phyloP scores from a whole-genome alignment of 2,329 filamentous ascomycete genomes.

The Passalora sequoiae region DNA sequence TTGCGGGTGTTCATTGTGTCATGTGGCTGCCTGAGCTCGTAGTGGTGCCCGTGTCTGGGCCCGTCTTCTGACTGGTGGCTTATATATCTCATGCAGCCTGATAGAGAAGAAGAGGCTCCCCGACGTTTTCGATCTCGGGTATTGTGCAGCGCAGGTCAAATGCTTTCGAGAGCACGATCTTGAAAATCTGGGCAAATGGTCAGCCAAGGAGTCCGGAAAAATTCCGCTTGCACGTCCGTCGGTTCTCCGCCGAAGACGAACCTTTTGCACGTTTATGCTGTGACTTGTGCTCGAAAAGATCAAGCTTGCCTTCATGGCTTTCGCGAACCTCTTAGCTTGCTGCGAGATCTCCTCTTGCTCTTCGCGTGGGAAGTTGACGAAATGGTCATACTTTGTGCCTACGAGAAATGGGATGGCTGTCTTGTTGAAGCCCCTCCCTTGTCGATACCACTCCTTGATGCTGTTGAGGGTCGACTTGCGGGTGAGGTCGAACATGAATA shows the following conservation, averaged over 20 bases:
- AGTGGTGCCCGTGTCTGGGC: neutral
- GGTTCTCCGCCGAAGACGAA: conserved; percentile 45
- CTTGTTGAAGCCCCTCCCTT: conserved; percentile 98
- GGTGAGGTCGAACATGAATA: conserved; percentile 99
- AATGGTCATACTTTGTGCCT: conserved; percentile 98
- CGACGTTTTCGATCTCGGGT: conserved; percentile 96
- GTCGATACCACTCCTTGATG: conserved; percentile 99
- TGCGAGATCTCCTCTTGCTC: conserved; percentile 98
- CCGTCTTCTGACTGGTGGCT: neutral
- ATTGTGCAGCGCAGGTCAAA: conserved; percentile 99
- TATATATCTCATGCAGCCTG: conserved; percentile 37
- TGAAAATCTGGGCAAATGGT: conserved; percentile 72
- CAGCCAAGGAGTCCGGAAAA: conserved; percentile 5
- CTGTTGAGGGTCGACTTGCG: conserved; percentile 97
- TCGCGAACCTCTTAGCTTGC: conserved; percentile 93
- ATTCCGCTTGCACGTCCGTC: neutral
- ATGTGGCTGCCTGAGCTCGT: conserved; percentile 1
- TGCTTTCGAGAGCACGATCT: conserved; percentile 96
- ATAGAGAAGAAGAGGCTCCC: conserved; percentile 90
- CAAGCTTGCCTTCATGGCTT: conserved; percentile 94
- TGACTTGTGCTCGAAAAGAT: conserved; percentile 99
- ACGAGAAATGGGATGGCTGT: conserved; percentile 98
- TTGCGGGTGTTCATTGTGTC: neutral
- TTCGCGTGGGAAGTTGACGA: conserved; percentile 95
- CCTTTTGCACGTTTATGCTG: conserved; percentile 99